Conservation (phyloP, 1,139 yeast species). For the Kazachstania sp. region DNA sequence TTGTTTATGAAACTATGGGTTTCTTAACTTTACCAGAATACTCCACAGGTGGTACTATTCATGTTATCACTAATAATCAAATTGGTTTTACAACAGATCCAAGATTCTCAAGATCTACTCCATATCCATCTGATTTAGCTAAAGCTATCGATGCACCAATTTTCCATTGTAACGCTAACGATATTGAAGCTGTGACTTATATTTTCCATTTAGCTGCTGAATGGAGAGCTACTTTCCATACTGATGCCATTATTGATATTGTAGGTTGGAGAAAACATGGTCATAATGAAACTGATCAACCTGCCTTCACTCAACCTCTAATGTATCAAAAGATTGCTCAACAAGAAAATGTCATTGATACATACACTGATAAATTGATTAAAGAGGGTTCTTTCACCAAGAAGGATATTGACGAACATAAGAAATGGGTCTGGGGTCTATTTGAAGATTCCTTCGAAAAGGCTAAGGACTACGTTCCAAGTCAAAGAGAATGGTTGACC, state of each 20-base stretch:
- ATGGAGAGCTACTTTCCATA: conserved; percentile 94
- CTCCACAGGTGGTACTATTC: conserved; percentile 97
- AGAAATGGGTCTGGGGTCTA: conserved; percentile 94
- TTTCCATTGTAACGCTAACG: conserved; percentile 98
- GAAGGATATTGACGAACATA: conserved; percentile 91
- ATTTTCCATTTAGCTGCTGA: conserved; percentile 96
- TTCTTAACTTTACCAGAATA: conserved; percentile 87
- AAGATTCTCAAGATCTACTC: conserved; percentile 92
- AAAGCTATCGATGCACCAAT: conserved; percentile 95
- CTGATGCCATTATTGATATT: conserved; percentile 92
- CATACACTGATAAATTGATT: conserved; percentile 70
- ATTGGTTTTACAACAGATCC: conserved; percentile 99
- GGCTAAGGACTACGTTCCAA: conserved; percentile 85
- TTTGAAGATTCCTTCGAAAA: conserved; percentile 84
- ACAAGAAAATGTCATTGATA: conserved; percentile 81
- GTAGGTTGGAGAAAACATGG: conserved; percentile 99
- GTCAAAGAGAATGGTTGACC: conserved; percentile 95
- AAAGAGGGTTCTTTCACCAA: conserved; percentile 81
- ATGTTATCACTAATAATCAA: conserved; percentile 92
- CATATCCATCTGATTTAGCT: conserved; percentile 96
- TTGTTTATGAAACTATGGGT: conserved; percentile 97
- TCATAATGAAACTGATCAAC: conserved; percentile 99
- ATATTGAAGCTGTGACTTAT: conserved; percentile 86
- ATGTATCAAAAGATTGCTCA: conserved; percentile 89
- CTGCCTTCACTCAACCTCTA: conserved; percentile 94